Evolutionary conservation across 2,329 filamentous ascomycete species (phyloP), one percentile per base, ranked within the genome.

Genomic region (Fusarium sp.): DNA sequence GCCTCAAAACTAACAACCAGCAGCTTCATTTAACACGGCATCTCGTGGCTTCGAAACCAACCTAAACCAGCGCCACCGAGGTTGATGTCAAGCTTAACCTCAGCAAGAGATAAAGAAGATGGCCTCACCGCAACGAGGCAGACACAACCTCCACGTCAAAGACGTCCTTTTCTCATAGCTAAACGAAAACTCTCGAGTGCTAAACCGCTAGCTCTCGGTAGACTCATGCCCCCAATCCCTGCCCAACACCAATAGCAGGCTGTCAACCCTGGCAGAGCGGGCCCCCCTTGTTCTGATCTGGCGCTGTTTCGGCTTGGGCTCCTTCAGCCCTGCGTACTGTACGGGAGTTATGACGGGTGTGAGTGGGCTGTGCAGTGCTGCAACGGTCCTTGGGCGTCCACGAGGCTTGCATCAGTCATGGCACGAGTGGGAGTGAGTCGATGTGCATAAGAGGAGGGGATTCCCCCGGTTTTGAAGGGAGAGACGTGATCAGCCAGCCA

Each of bases 251-350:
- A 34, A 34, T 34, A 4, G 8, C 23, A 23, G 23, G 5, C 23
- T 23, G 12, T 12, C 31, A 34, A 9, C 31, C 31, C 12, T 34
- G 31, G 12, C 31, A 34, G 12, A 34, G 31, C 31, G 31, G 31
- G 31, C 8, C 31, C 31, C 12, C 31, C 8, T 12, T 34, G 9
- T 23, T 23, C 23, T 23, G 23, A 23, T 34, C 31, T 43, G 31
- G 23, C 31, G 36, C 18, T 28, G 15, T 43, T 40, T 53, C 36
- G 34, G 18, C 40, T 43, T 7, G 10, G 15, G 4, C n/a, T 16
- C 13, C 23, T 59, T 68, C 70, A 70, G 70, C 66, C 70, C 63
- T 68, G 63, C 23, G 46, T 28, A 41, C 41, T 39, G 40, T 23
- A 23, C 23, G 52, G 37, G 44, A 34, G 31, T 50, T 15, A 16